These are phyloP conservation scores for Lotus japonicus DNA, from an alignment of 306 rosid species.

Conservation along the genomic window DNA sequence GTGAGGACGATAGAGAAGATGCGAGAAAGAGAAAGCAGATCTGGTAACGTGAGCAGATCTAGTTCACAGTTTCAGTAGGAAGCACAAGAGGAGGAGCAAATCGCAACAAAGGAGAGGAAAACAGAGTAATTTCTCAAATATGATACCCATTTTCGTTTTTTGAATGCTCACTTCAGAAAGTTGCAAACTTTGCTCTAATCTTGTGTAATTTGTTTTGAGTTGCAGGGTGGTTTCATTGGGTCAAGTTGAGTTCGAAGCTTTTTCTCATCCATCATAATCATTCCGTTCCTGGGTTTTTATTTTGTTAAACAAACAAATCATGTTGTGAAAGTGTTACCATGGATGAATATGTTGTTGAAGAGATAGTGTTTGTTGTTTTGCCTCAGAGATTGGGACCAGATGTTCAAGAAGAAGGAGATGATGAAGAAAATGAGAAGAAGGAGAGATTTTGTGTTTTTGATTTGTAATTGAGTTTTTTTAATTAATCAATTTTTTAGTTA, in stretches of 20 bases:
- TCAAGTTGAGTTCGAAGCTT: constrained; percentile 55
- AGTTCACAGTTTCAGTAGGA: too few relatives aligned
- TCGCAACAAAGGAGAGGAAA: too few relatives aligned
- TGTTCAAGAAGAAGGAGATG: constrained; percentile 88
- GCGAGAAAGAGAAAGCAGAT: too few relatives aligned
- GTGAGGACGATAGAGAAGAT: too few relatives aligned
- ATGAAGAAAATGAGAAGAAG: too few relatives aligned
- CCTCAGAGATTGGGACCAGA: constrained; percentile 68
- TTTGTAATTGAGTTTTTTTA: too few relatives aligned
- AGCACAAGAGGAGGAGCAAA: too few relatives aligned
- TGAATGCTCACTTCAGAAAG: neutral
- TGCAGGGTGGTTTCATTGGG: constrained; percentile 60
- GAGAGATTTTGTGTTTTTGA: too few relatives aligned
- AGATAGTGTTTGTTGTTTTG: constrained; percentile 56
- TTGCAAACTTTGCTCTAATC: neutral
- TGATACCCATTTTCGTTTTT: neutral
- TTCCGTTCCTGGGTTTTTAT: neutral
- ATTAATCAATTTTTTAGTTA: too few relatives aligned
- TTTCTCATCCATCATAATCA: neutral
- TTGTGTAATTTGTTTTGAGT: neutral
- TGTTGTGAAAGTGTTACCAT: neutral
- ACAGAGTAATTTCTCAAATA: too few relatives aligned
- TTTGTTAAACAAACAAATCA: neutral
- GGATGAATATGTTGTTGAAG: constrained; percentile 30
- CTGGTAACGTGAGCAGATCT: too few relatives aligned